A percentile compares a stretch with the other conserved stretches of the same genome.
Evolutionary conservation across 306 rosid species (phyloP).

Genomic region (Hippophae tibetana): DNA sequence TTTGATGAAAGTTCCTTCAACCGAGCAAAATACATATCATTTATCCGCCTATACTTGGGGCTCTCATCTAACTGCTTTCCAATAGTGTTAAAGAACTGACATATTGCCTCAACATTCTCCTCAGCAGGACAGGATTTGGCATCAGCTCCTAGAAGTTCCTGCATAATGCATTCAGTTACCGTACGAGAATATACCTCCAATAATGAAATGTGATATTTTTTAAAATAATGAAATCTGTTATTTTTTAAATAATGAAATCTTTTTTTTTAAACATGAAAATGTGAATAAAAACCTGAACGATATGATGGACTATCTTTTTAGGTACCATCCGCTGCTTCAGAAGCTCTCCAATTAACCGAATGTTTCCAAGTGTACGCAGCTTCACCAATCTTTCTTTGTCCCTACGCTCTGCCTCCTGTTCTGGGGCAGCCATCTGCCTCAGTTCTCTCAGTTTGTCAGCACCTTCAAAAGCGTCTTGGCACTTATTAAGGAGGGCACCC

Average conservation of each 20-base stretch:
- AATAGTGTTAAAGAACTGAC: conserved; percentile 77
- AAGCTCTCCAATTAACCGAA: conserved; percentile 40
- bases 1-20: conserved; percentile 64
- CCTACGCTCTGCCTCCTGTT: conserved; percentile 31
- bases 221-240: too few species aligned
- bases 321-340: conserved; percentile 36
- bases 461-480: conserved; percentile 41
- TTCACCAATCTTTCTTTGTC: conserved; percentile 34
- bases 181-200: too few species aligned
- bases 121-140: conserved; percentile 25
- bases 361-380: conserved; percentile 36
- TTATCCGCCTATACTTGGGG: conserved; percentile 59
- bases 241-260: too few species aligned
- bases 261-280: too few species aligned
- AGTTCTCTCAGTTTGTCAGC: conserved; percentile 29
- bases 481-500: conserved; percentile 29
- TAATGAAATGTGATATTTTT: too few species aligned
- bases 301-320: conserved; percentile 37
- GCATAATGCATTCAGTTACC: neutral
- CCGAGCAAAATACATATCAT: conserved; percentile 57
- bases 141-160: conserved; percentile 35
- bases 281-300: conserved; percentile 22
- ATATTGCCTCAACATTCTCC: conserved; percentile 39
- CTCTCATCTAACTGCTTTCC: conserved; percentile 84
- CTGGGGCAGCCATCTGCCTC: conserved; percentile 30